Conservation (phyloP, 306 rosid species). For the Carpinus fangiana region DNA sequence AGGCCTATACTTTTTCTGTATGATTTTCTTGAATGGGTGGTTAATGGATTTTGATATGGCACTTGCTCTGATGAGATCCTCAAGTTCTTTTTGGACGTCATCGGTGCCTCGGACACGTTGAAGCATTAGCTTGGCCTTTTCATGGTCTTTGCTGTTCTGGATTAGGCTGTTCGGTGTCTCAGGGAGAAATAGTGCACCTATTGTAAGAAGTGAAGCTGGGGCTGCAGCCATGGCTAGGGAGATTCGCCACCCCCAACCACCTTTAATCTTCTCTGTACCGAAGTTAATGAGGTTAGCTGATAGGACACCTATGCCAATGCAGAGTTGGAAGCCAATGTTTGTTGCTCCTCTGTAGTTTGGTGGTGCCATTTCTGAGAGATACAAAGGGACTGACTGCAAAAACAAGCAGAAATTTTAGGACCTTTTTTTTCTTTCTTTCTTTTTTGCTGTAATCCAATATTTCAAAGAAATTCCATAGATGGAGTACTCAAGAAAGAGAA, state of each 20-base stretch:
- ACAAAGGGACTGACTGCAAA: conserved; percentile 47
- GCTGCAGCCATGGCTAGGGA: conserved; percentile 48
- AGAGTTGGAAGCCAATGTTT: conserved; percentile 54
- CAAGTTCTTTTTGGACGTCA: conserved; percentile 5
- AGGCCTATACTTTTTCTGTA: conserved; percentile 20
- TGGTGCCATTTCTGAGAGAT: conserved; percentile 60
- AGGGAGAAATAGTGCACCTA: conserved; percentile 50
- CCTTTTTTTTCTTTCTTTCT: too few relatives aligned
- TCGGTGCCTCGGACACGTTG: conserved; percentile 27
- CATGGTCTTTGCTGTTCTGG: conserved; percentile 33
- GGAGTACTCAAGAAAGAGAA: too few relatives aligned
- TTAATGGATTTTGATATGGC: neutral
- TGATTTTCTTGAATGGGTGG: conserved; percentile 15
- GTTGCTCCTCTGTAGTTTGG: conserved; percentile 49
- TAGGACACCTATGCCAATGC: conserved; percentile 43
- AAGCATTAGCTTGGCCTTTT: conserved; percentile 40
- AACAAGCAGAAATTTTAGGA: neutral
- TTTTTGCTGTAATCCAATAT: too few relatives aligned
- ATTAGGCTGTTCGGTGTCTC: conserved; percentile 58
- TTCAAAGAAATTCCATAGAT: too few relatives aligned
- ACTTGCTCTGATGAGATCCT: conserved; percentile 22
- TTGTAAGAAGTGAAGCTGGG: conserved; percentile 42
- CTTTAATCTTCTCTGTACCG: conserved; percentile 46
- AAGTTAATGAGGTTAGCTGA: conserved; percentile 48
- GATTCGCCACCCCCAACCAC: conserved; percentile 52